phyloP scores from a whole-genome alignment of 495 filamentous ascomycete species.

The Wilcoxina mikolae region DNA sequence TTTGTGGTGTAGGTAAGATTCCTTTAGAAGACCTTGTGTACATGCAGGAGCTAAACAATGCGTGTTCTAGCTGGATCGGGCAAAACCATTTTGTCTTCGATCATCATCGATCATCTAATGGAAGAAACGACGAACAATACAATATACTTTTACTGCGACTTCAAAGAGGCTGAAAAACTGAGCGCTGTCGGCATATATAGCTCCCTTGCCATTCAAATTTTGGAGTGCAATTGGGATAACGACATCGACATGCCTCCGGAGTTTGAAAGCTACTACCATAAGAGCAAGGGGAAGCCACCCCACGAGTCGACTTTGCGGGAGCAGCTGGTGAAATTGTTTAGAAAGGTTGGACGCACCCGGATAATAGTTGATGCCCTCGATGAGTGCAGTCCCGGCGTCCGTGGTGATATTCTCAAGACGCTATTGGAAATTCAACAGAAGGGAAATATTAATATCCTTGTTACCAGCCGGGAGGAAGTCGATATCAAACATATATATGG shows the following conservation, averaged over 20 bases:
- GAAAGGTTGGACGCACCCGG: background rate
- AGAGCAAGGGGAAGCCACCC: background rate
- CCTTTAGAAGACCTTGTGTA: background rate
- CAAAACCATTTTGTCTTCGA: constrained; percentile 11
- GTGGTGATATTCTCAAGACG: background rate
- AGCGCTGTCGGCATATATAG: background rate
- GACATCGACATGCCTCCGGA: background rate
- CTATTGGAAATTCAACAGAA: background rate
- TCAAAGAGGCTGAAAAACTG: background rate
- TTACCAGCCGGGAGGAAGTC: constrained; percentile 14
- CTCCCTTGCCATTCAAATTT: background rate
- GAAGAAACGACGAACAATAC: background rate
- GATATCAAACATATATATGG: background rate
- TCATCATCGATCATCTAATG: background rate
- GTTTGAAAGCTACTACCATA: background rate
- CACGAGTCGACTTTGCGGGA: background rate
- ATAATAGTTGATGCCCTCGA: background rate
- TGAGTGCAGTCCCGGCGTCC: background rate
- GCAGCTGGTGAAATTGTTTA: background rate
- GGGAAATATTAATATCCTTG: constrained; percentile 2
- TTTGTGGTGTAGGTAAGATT: background rate
- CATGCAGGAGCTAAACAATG: background rate
- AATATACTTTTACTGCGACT: background rate
- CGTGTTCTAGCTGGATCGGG: constrained; percentile 7
- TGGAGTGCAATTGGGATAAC: background rate